Evolutionary conservation across 2,329 filamentous ascomycete genomes (phyloP), one percentile per base, ranked within the genome.

Genomic region (Claviceps arundinis): DNA sequence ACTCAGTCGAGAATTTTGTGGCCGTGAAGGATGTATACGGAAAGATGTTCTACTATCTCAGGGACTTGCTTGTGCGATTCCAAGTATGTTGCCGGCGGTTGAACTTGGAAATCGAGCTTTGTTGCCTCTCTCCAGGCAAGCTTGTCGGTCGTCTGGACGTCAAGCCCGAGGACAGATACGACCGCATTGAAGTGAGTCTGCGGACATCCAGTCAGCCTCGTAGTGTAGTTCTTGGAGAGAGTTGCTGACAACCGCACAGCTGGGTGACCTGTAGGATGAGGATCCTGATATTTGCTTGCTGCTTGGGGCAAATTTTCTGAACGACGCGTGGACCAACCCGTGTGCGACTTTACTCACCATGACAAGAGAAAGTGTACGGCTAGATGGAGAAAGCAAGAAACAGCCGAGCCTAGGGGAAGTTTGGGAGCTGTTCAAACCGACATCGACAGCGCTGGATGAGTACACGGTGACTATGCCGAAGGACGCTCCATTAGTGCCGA

Each of bases 1-100:
- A 56, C 24, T 3, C 34, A 4, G 5, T 42, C 24, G 6, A 49
- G 0, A 52, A 38, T 13, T 53, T 54, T 11, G 52, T 54, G 17
- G 56, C 60, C 1, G 24, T 43, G 11, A 59, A 61, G 9, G 62
- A 64, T 46, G 55, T 60, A 4, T 64, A 64, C 48, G 62, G 62
- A 24, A 63, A 62, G 50, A 57, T 63, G 57, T 62, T 59, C 13
- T 60, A 57, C 51, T 64, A 60, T n/a, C 46, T 64, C 4, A 56
- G 59, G 16, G 44, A 57, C 22, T 14, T 58, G 37, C 54, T 58
- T 14, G 30, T 59, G 5, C 26, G 19, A 2, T 64, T 64, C n/a
- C 60, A 61, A 24, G 17, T n/a, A 19, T n/a, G 22, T 13, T 52
- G 16, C 16, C 50, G 34, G 1, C 16, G 5, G 1, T 44, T 5